Conservation (phyloP, 495 filamentous ascomycete genomes). For the Chaetomium tenue region DNA sequence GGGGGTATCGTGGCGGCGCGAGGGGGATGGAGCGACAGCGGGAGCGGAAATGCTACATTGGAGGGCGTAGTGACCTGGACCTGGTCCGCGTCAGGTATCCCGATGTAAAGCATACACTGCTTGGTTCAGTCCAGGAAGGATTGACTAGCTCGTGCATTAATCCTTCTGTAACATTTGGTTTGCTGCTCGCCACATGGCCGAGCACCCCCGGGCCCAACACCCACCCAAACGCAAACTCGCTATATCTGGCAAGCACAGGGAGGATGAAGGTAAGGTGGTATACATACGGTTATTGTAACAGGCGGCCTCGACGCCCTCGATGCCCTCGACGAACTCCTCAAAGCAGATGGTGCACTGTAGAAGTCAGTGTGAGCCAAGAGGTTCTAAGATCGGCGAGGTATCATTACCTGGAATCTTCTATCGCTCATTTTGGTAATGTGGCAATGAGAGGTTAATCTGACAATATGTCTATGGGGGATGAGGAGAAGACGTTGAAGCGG, state of each 20-base stretch:
- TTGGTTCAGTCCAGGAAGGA: no score
- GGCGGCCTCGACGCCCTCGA: neutral
- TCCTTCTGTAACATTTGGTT: no score
- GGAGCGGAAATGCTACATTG: no score
- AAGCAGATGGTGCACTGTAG: constrained; percentile 7
- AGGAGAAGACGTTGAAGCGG: neutral
- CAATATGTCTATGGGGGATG: neutral
- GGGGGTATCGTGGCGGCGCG: no score
- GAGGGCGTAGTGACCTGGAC: neutral
- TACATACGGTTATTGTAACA: constrained; percentile 1
- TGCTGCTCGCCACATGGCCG: no score
- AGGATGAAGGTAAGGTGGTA: neutral
- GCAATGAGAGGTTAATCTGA: neutral
- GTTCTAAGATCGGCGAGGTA: neutral
- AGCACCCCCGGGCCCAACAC: no score
- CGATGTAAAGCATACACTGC: no score
- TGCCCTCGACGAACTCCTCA: neutral
- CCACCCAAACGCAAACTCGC: no score
- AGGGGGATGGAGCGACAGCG: no score
- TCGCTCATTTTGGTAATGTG: neutral
- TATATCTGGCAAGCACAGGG: no score
- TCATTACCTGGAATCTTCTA: neutral
- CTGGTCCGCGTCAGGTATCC: neutral
- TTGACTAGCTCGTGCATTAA: no score
- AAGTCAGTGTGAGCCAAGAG: no score